A percentile compares a stretch with the other conserved stretches of the same genome.
Conservation (phyloP, 2,329 filamentous ascomycete species). For the Colletotrichum sojae region DNA sequence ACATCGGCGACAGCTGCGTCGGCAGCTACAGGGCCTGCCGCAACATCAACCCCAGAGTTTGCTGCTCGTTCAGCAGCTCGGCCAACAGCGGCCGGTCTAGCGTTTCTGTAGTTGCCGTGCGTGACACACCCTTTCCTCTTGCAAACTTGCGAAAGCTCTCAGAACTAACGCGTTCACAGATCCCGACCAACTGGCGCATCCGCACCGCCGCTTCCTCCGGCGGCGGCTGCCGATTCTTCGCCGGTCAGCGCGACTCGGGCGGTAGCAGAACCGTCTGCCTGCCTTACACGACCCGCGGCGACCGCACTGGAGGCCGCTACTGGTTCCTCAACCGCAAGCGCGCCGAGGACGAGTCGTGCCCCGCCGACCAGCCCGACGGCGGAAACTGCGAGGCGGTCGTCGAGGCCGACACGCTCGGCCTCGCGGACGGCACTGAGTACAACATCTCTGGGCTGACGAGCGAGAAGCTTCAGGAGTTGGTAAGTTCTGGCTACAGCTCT, state of each 20-base stretch:
- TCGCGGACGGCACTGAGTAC: conserved; percentile 31
- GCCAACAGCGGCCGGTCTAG: conserved; percentile 25
- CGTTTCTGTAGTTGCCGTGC: conserved; percentile 18
- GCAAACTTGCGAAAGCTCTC: background rate
- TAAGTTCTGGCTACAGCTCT: background rate
- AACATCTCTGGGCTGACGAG: conserved; percentile 21
- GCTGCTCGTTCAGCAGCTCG: conserved; percentile 23
- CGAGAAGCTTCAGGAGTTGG: conserved; percentile 27
- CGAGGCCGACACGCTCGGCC: conserved; percentile 21
- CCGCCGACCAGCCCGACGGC: conserved; percentile 22
- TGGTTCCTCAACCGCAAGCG: conserved; percentile 30
- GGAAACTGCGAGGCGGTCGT: conserved; percentile 28
- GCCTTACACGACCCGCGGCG: conserved; percentile 23
- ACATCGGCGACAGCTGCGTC: background rate
- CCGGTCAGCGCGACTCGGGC: conserved; percentile 3
- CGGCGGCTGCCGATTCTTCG: conserved; percentile 7
- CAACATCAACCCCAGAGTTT: conserved; percentile 32
- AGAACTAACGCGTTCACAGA: conserved; percentile 18
- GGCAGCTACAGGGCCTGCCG: background rate
- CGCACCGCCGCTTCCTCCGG: conserved; percentile 13
- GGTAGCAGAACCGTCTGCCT: conserved; percentile 4
- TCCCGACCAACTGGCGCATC: conserved; percentile 33
- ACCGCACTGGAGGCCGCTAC: conserved; percentile 28
- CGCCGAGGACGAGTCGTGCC: conserved; percentile 25
- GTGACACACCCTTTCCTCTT: conserved; percentile 9